Evolutionary conservation across 192 early-diverging fungal genomes (phyloP), one percentile per base, ranked within the genome.

Genomic region (Allomyces macrogynus): DNA sequence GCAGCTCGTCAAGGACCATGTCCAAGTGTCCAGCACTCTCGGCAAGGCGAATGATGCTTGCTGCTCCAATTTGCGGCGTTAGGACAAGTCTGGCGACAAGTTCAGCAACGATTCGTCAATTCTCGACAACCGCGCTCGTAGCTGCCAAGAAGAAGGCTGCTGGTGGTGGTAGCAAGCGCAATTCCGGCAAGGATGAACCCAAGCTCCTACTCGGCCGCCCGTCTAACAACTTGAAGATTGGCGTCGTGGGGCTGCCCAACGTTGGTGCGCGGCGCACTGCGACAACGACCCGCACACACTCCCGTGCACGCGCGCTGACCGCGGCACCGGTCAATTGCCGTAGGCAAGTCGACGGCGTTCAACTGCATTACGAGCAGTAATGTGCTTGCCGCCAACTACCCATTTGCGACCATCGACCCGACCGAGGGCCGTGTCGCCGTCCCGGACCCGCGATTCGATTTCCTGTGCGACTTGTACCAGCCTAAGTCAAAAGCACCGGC

Each of bases 341-440:
- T 27, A 27, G 43, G 82, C 67, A 88, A 91, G 74, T 89, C 86
- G n/a, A 84, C 87, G 40, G 84, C 89, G 70, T 90, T 91, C 78
- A 89, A 91, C 72, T 87, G 85, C 43, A 79, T 91, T 66, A 86
- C 85, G 64, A 85, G 78, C 69, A 83, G 78, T 57, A 69, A 79
- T 23, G 83, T 76, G 14, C 74, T 82, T 23, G 86, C 92, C 60
- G 92, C 92, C 71, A 98, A 96, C 82, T 96, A 91, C 73, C 95
- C 95, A 65, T 98, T 98, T 83, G 93, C 90, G 77, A 97, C 91
- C 32, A 93, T 89, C 71, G 92, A 95, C 69, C 95, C 95, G 22
- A 78, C 86, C 61, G 90, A 94, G 77, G 84, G 90, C 63, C 86
- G 91, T 60, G 90, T 90, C 16, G 84, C 87, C 20, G 93, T 98